Conservation (phyloP, 2,329 filamentous ascomycete species). For the Zymoseptoria ardabiliae region DNA sequence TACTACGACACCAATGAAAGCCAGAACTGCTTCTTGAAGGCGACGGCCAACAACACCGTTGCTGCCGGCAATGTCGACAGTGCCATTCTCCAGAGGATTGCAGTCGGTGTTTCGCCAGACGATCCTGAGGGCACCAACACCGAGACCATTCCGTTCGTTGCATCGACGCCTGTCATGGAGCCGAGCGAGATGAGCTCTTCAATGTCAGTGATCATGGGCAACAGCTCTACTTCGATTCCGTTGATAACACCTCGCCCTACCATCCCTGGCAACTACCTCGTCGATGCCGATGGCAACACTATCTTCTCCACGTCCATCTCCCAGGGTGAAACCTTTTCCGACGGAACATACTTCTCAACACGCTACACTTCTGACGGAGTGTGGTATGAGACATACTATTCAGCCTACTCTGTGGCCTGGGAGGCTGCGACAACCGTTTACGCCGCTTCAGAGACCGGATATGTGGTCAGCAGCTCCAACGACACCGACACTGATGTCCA, state of each 20-base stretch:
- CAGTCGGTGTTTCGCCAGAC: constrained; percentile 19
- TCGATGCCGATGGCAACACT: constrained; percentile 14
- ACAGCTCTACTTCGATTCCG: constrained; percentile 24
- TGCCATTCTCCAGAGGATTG: constrained; percentile 25
- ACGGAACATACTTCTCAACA: constrained; percentile 24
- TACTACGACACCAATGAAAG: constrained; percentile 22
- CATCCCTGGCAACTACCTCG: constrained; percentile 16
- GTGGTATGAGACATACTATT: constrained; percentile 28
- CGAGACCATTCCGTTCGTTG: constrained; percentile 18
- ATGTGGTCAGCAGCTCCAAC: constrained; percentile 13
- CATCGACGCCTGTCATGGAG: constrained; percentile 11
- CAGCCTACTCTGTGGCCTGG: constrained; percentile 24
- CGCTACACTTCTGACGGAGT: constrained; percentile 18
- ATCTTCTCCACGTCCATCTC: constrained; percentile 25
- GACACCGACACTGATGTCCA: constrained; percentile 7
- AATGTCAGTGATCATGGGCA: constrained; percentile 20
- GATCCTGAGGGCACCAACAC: constrained; percentile 19
- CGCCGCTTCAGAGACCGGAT: constrained; percentile 16
- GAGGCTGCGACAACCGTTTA: constrained; percentile 24
- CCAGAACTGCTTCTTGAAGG: constrained; percentile 30
- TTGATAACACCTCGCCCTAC: constrained; percentile 24
- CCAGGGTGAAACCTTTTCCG: constrained; percentile 26
- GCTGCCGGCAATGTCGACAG: constrained; percentile 22
- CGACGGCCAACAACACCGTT: constrained; percentile 19
- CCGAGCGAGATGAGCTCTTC: constrained; percentile 20